These are phyloP conservation scores for Polyplosphaeria fusca DNA, from an alignment of 495 filamentous ascomycete genomes.

Conservation along the genomic window DNA sequence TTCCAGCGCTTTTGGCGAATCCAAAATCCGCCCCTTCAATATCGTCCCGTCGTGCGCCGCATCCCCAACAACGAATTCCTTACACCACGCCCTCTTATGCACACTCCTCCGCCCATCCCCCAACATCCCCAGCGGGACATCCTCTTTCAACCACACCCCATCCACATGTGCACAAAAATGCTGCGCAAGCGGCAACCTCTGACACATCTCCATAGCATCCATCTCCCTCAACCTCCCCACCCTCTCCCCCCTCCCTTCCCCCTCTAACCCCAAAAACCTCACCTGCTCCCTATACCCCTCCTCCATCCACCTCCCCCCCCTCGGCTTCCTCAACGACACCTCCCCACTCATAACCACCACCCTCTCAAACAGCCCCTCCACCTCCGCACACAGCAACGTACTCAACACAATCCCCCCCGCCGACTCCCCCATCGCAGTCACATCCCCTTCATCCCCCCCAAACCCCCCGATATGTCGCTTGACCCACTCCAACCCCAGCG, in stretches of 20 bases:
- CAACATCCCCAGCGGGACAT: slow-evolving; percentile 4
- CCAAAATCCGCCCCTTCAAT: slow-evolving; percentile 27
- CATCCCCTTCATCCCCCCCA: slow-evolving; percentile 23
- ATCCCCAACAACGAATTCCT: slow-evolving; percentile 21
- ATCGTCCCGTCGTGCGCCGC: slow-evolving; percentile 15
- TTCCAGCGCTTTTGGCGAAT: slow-evolving; percentile 5
- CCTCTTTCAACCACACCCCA: slow-evolving; percentile 13
- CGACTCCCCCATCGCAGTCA: slow-evolving; percentile 23
- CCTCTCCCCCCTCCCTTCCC: slow-evolving; percentile 1
- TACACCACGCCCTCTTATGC: slow-evolving; percentile 20
- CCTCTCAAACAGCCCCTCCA: slow-evolving; percentile 11
- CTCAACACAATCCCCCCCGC: slow-evolving; percentile 15
- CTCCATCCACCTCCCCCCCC: slow-evolving; percentile 17
- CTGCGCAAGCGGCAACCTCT: slow-evolving; percentile 22
- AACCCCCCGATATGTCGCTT: slow-evolving; percentile 22
- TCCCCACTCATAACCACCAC: slow-evolving; percentile 24
- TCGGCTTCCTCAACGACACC: slow-evolving; percentile 19
- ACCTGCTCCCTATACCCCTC: slow-evolving; percentile 22
- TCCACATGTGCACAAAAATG: slow-evolving; percentile 23
- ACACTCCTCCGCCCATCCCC: neutral
- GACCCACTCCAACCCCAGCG: slow-evolving; percentile 14
- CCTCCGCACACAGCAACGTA: slow-evolving; percentile 11
- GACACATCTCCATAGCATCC: slow-evolving; percentile 9
- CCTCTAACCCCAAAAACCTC: slow-evolving; percentile 10
- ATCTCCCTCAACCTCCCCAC: slow-evolving; percentile 8